These are phyloP conservation scores for Globisporangium uncinulatum DNA, from an alignment of 352 stramenopile species.

Conservation along the genomic window DNA sequence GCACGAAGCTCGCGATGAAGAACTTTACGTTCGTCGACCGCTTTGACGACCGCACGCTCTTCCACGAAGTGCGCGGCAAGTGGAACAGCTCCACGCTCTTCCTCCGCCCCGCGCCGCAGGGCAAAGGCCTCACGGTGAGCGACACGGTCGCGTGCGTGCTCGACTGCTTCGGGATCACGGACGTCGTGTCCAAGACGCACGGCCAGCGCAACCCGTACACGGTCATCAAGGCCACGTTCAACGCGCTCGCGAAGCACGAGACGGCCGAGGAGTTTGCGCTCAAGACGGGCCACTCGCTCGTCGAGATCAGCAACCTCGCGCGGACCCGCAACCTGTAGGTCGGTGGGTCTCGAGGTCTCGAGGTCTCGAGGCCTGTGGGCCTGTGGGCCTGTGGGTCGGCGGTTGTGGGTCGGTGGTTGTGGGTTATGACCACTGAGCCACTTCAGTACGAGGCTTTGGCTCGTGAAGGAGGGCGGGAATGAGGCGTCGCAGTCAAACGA, in stretches of 20 bases:
- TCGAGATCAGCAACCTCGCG: constrained; percentile 74
- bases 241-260: constrained; percentile 92
- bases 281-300: constrained; percentile 87
- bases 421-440: too few species aligned
- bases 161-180: constrained; percentile 91
- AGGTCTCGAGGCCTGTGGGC: too few species aligned
- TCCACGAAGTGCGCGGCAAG: constrained; percentile 90
- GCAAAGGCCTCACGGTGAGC: constrained; percentile 71
- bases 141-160: constrained; percentile 80
- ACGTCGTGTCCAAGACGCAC: constrained; percentile 90
- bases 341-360: too few species aligned
- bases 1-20: constrained; percentile 87
- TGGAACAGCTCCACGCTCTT: constrained; percentile 95
- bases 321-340: constrained; percentile 63
- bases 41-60: constrained; percentile 89
- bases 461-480: too few species aligned
- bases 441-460: too few species aligned
- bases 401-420: too few species aligned
- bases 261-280: constrained; percentile 91
- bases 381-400: too few species aligned
- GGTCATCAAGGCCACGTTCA: constrained; percentile 93
- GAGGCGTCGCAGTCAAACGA: too few species aligned
- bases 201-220: constrained; percentile 94
- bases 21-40: constrained; percentile 95
- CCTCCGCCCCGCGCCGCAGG: constrained; percentile 68